A percentile compares a stretch with the other conserved stretches of the same genome.
These are phyloP conservation scores for Tulasnella sp. DNA, from an alignment of 768 basidiomycete species.

Conservation along the genomic window DNA sequence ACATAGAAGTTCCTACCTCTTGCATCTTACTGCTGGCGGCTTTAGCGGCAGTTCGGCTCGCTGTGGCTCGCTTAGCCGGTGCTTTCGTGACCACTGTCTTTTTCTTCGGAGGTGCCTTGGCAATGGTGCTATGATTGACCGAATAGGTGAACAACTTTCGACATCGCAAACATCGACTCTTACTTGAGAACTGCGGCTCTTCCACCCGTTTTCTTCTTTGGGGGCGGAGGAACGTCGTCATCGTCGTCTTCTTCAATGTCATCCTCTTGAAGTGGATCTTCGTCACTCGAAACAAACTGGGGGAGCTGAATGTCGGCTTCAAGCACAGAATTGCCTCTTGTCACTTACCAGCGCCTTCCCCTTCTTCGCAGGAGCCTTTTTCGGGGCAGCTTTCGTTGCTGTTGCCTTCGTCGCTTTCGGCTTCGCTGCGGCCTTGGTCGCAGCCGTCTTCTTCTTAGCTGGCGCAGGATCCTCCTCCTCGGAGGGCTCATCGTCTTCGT, in stretches of 20 bases:
- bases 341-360: conserved; percentile 35
- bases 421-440: conserved; percentile 22
- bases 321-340: not conserved
- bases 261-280: conserved; percentile 34
- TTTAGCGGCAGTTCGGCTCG: conserved; percentile 5
- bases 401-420: conserved; percentile 28
- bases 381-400: conserved; percentile 20
- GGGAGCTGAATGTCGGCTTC: conserved; percentile 26
- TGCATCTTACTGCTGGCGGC: conserved; percentile 9
- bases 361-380: conserved; percentile 22
- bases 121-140: conserved; percentile 24
- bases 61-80: not conserved
- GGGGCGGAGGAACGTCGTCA: conserved; percentile 35
- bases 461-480: conserved; percentile 21
- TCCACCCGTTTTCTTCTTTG: conserved; percentile 35
- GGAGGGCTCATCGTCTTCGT: conserved; percentile 37
- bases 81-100: conserved; percentile 27
- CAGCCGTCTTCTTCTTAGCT: conserved; percentile 23
- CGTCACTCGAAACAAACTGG: conserved; percentile 31
- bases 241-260: conserved; percentile 41
- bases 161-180: conserved; percentile 13
- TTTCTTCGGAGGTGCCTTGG: conserved; percentile 34
- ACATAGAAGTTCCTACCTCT: not conserved
- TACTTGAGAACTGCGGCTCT: conserved; percentile 58
- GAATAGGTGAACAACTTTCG: not conserved